Conservation (phyloP, 2,329 filamentous ascomycete genomes). For the Nemania sp. region DNA sequence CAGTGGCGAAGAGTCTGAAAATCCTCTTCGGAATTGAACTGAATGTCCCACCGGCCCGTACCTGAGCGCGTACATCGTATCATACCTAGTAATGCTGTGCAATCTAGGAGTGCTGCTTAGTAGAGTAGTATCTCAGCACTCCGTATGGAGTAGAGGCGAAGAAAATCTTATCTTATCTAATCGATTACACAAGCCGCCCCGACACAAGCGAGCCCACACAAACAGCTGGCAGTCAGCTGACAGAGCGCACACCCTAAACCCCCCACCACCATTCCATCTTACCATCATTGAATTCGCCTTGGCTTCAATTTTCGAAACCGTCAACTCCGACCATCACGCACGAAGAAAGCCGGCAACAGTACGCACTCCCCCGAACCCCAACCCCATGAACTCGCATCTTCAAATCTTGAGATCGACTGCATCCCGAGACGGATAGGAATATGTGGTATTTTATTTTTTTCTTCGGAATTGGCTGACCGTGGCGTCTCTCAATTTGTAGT, state of each 20-base stretch:
- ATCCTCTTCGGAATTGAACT: too few species aligned
- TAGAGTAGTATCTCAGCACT: too few species aligned
- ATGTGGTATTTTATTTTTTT: too few species aligned
- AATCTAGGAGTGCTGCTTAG: too few species aligned
- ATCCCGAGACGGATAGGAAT: too few species aligned
- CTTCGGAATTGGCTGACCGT: conserved; percentile 58
- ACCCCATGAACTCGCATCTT: background rate
- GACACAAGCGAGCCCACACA: conserved; percentile 20
- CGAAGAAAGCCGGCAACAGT: conserved; percentile 31
- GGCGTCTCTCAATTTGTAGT: conserved; percentile 54
- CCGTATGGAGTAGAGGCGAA: too few species aligned
- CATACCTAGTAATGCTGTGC: too few species aligned
- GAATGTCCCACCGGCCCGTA: too few species aligned
- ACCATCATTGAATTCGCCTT: conserved; percentile 21
- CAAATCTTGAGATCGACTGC: too few species aligned
- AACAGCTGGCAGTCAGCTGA: conserved; percentile 21
- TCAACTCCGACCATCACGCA: conserved; percentile 20
- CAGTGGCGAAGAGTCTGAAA: too few species aligned
- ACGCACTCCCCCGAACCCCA: conserved; percentile 19
- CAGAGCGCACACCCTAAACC: conserved; percentile 23
- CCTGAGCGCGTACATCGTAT: too few species aligned
- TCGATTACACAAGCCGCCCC: conserved; percentile 14
- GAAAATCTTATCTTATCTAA: conserved; percentile 11
- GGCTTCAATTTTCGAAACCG: conserved; percentile 20
- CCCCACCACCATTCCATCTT: conserved; percentile 25